phyloP scores from a whole-genome alignment of 805 yeast genomes.

The Candida orba region DNA sequence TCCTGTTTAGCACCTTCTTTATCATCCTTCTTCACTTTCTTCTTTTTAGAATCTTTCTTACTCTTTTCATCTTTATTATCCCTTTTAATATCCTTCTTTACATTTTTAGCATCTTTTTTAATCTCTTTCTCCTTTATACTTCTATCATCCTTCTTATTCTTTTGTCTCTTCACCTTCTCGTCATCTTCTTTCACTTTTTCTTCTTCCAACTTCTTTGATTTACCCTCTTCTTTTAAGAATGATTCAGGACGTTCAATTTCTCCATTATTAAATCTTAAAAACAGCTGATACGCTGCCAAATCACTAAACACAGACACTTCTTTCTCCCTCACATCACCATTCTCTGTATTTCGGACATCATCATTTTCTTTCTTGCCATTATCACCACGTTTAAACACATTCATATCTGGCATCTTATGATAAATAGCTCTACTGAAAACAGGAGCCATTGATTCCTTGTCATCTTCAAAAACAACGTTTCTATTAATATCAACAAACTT shows the following conservation, averaged over 20 bases:
- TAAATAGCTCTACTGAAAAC: conserved; percentile 29
- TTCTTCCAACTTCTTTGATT: neutral
- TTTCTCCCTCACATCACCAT: too few species aligned
- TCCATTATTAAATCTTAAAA: conserved; percentile 16
- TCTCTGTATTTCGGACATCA: too few species aligned
- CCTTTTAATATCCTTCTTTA: neutral
- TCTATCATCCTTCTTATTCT: neutral
- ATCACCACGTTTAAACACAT: neutral
- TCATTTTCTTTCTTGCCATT: neutral
- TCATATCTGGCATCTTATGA: conserved; percentile 23
- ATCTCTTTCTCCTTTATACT: neutral
- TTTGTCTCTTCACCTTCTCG: neutral
- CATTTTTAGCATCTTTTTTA: neutral
- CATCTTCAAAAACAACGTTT: conserved; percentile 15
- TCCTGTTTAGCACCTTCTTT: neutral
- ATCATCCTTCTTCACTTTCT: too few species aligned
- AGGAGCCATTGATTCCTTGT: conserved; percentile 27
- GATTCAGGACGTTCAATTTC: conserved; percentile 15
- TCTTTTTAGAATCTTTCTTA: neutral
- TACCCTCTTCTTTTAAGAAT: conserved; percentile 3
- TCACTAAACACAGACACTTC: conserved; percentile 10
- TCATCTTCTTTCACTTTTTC: neutral
- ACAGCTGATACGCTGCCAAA: conserved; percentile 16
- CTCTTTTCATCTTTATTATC: neutral
- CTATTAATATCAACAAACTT: conserved; percentile 23